phyloP scores from a whole-genome alignment of 495 filamentous ascomycete genomes.

The Bombardia bombarda region DNA sequence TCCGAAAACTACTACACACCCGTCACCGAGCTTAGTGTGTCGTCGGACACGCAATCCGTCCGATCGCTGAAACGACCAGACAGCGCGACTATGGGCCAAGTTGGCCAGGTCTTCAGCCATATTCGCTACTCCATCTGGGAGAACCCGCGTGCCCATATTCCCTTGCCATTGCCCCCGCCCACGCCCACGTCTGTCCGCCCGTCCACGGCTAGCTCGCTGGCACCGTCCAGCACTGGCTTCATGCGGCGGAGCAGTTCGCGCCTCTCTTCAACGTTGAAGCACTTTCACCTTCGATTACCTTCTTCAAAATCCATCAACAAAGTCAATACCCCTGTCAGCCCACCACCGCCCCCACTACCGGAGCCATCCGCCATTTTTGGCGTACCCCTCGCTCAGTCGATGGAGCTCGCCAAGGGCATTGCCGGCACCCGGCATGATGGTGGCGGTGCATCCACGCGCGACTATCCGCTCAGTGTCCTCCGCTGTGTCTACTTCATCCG shows the following conservation, averaged over 20 bases:
- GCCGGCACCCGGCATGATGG: constrained; percentile 28
- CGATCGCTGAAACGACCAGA: not conserved
- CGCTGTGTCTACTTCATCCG: constrained; percentile 36
- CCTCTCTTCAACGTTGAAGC: constrained; percentile 23
- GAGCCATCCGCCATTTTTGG: constrained; percentile 27
- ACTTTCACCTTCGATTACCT: not conserved
- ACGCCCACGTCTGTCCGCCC: constrained; percentile 6
- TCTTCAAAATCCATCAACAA: too few relatives aligned
- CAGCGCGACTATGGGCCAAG: constrained; percentile 5
- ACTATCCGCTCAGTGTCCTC: constrained; percentile 36
- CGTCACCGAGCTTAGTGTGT: constrained; percentile 6
- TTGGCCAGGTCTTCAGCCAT: constrained; percentile 5
- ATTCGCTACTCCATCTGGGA: constrained; percentile 7
- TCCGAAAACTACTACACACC: constrained; percentile 4
- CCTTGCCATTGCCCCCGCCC: not conserved
- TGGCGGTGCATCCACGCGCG: constrained; percentile 27
- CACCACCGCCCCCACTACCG: constrained; percentile 1
- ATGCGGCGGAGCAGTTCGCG: constrained; percentile 24
- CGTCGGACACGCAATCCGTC: not conserved
- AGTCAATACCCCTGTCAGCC: too few relatives aligned
- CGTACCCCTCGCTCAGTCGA: constrained; percentile 26
- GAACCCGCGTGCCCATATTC: constrained; percentile 9
- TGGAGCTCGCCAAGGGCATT: constrained; percentile 30
- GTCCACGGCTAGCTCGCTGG: not conserved
- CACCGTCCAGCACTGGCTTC: constrained; percentile 3